Conservation (phyloP, 495 filamentous ascomycete species). For the Penicillium maclennaniae region DNA sequence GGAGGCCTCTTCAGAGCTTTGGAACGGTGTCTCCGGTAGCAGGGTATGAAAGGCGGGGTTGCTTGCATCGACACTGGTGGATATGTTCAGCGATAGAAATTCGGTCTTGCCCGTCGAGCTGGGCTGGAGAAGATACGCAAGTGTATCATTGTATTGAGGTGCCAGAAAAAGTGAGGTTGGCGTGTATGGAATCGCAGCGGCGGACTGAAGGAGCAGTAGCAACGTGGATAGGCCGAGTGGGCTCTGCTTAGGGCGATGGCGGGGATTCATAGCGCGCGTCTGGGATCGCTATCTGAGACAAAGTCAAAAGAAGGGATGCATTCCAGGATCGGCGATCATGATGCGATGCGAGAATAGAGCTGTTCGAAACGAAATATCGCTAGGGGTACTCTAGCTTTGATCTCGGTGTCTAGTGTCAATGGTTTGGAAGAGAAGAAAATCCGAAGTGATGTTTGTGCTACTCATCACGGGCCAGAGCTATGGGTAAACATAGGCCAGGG, state of each 20-base stretch:
- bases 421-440: not conserved
- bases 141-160: constrained; percentile 41
- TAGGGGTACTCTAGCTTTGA: not conserved
- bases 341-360: constrained; percentile 19
- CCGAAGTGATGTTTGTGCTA: not conserved
- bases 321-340: constrained; percentile 31
- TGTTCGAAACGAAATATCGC: not conserved
- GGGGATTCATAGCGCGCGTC: constrained; percentile 17
- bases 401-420: not conserved
- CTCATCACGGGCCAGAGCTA: not conserved
- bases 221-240: constrained; percentile 17
- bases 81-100: constrained; percentile 64
- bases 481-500: constrained; percentile 9
- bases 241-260: constrained; percentile 13
- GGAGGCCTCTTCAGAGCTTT: constrained; percentile 34
- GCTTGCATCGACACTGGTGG: constrained; percentile 47
- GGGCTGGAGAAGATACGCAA: constrained; percentile 59
- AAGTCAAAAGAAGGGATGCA: constrained; percentile 20
- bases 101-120: constrained; percentile 38
- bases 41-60: constrained; percentile 54
- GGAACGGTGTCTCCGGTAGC: constrained; percentile 62
- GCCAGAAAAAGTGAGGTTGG: constrained; percentile 65
- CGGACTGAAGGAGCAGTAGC: constrained; percentile 18
- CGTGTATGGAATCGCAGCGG: constrained; percentile 62
- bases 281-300: constrained; percentile 26